These are phyloP conservation scores for Spencermartinsiella europaea DNA, from an alignment of 805 yeast genomes.

Conservation along the genomic window DNA sequence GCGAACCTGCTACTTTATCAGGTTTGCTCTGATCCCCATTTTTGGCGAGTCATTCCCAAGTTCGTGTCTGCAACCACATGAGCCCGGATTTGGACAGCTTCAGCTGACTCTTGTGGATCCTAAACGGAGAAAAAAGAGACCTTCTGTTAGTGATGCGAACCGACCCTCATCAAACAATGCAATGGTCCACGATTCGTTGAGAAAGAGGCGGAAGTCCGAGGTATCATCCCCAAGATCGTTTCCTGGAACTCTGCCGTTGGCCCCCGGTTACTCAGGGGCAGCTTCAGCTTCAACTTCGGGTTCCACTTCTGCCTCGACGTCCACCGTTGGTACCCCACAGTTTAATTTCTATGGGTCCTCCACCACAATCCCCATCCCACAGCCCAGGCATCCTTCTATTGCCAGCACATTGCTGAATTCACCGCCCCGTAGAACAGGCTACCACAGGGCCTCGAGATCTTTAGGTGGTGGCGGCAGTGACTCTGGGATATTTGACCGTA, in stretches of 20 bases:
- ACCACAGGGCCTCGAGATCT: background rate
- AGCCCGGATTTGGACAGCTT: conserved; percentile 62
- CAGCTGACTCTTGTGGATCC: conserved; percentile 27
- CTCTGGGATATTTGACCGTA: background rate
- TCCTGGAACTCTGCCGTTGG: background rate
- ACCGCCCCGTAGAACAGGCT: background rate
- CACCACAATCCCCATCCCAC: background rate
- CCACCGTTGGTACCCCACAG: background rate
- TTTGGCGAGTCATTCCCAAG: conserved; percentile 69
- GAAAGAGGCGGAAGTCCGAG: background rate
- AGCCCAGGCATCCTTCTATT: background rate
- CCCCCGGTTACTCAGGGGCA: no score
- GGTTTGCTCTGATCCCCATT: conserved; percentile 70
- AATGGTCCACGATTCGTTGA: background rate
- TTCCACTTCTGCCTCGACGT: background rate
- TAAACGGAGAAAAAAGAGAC: conserved; percentile 10
- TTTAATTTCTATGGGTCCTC: background rate
- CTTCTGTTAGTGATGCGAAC: conserved; percentile 3
- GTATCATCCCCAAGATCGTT: background rate
- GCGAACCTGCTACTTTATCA: conserved; percentile 70
- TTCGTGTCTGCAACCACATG: conserved; percentile 53
- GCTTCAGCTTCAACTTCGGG: background rate
- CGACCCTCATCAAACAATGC: background rate
- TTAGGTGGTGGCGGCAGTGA: background rate
- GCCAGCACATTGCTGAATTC: background rate